Conservation (phyloP, 345 rosid species). For the Barbarea vulgaris region DNA sequence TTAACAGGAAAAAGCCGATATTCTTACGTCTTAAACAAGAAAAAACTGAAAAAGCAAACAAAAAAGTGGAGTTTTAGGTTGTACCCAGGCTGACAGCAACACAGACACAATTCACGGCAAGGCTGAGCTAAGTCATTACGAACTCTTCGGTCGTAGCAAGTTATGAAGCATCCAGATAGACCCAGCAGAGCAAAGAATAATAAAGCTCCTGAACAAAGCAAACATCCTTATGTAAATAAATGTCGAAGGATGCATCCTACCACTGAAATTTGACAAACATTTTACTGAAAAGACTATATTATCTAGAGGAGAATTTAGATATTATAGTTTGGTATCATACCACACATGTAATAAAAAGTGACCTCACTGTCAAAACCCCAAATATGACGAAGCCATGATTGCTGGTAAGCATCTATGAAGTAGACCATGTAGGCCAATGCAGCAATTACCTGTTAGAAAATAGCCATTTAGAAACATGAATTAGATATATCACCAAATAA, state of each 20-base stretch:
- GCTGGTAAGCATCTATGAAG: conserved; percentile 72
- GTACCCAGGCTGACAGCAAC: conserved; percentile 99
- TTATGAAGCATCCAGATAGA: conserved; percentile 96
- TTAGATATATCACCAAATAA: neutral
- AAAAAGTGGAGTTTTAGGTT: conserved; percentile 7
- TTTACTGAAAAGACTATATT: neutral
- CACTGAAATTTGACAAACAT: neutral
- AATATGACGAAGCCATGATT: conserved; percentile 80
- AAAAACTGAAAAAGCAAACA: neutral
- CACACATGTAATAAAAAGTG: conserved; percentile 96
- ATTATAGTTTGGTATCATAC: conserved; percentile 51
- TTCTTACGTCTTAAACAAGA: neutral
- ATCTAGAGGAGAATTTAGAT: conserved; percentile 2
- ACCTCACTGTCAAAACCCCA: conserved; percentile 93
- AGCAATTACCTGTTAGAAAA: conserved; percentile 71
- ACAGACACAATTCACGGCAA: conserved; percentile 94
- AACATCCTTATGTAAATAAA: conserved; percentile 4
- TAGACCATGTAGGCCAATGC: conserved; percentile 85
- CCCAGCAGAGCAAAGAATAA: conserved; percentile 97
- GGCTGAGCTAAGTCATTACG: conserved; percentile 97
- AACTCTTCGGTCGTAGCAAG: conserved; percentile 98
- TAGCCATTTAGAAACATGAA: neutral
- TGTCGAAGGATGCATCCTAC: neutral
- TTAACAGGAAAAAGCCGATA: neutral
- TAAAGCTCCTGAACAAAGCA: conserved; percentile 71